These are phyloP conservation scores for Lepidium aucheri DNA, from an alignment of 345 rosid genomes.

Conservation along the genomic window DNA sequence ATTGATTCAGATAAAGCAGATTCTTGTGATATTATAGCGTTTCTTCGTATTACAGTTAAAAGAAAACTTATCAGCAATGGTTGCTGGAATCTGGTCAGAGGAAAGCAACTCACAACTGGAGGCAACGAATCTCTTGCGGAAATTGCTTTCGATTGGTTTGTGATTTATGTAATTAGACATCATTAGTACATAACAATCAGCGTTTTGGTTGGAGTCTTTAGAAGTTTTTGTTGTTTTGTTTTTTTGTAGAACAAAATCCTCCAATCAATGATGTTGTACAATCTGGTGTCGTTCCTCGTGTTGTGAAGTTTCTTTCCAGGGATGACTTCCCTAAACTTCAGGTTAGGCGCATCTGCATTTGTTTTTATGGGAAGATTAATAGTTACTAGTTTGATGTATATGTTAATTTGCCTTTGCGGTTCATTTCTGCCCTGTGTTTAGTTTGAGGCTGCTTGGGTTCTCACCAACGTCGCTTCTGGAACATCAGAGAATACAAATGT, in stretches of 20 bases:
- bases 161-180: background rate
- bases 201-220: background rate
- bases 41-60: slow-evolving; percentile 31
- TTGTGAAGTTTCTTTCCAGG: slow-evolving; percentile 64
- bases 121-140: slow-evolving; percentile 62
- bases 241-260: slow-evolving; percentile 55
- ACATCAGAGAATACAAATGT: slow-evolving; percentile 72
- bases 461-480: slow-evolving; percentile 78
- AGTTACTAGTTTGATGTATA: background rate
- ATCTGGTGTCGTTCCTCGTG: slow-evolving; percentile 68
- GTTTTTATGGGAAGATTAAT: background rate
- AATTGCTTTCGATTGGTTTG: slow-evolving; percentile 65
- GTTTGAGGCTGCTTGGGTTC: slow-evolving; percentile 93
- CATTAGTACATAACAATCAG: background rate
- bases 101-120: slow-evolving; percentile 52
- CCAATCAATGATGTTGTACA: slow-evolving; percentile 67
- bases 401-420: background rate
- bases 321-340: slow-evolving; percentile 77
- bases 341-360: slow-evolving; percentile 28
- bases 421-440: slow-evolving; percentile 14
- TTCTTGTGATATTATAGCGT: background rate
- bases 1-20: background rate
- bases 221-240: background rate
- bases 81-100: slow-evolving; percentile 54
- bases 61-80: slow-evolving; percentile 56